phyloP scores from a whole-genome alignment of 306 rosid genomes.

The Rosa lucieae region DNA sequence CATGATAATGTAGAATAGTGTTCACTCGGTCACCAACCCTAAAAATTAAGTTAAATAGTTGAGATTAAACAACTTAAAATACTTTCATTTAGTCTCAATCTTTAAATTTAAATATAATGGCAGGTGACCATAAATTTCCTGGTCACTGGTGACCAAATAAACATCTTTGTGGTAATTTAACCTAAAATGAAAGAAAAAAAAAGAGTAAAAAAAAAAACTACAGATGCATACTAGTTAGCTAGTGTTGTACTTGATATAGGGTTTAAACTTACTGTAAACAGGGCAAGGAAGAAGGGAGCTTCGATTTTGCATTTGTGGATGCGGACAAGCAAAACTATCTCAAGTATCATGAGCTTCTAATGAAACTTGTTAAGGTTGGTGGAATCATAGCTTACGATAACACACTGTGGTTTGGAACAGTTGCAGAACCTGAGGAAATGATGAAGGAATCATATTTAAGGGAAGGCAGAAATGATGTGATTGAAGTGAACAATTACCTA shows the following conservation, averaged over 20 bases:
- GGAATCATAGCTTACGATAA: conserved; percentile 62
- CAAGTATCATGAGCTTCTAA: conserved; percentile 46
- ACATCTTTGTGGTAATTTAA: too few relatives aligned
- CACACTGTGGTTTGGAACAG: conserved; percentile 60
- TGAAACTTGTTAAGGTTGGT: conserved; percentile 47
- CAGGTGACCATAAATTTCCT: too few relatives aligned
- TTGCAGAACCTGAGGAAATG: conserved; percentile 31
- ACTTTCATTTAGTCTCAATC: too few relatives aligned
- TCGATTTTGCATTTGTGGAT: conserved; percentile 64
- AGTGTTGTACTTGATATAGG: too few relatives aligned
- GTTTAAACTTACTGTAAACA: conserved; percentile 9
- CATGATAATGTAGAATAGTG: too few relatives aligned
- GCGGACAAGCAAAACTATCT: conserved; percentile 42
- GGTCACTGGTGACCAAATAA: too few relatives aligned
- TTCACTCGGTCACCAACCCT: too few relatives aligned
- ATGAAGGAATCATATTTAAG: background rate
- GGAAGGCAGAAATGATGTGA: conserved; percentile 1
- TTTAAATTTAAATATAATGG: too few relatives aligned
- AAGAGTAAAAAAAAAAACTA: background rate
- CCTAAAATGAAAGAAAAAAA: too few relatives aligned
- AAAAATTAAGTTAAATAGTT: too few relatives aligned
- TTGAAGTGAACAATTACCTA: conserved; percentile 37
- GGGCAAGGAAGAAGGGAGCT: conserved; percentile 44
- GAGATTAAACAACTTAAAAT: too few relatives aligned
- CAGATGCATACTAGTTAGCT: too few relatives aligned